These are phyloP conservation scores for Aspergillus nomiae DNA, from an alignment of 2,329 filamentous ascomycete genomes.

Conservation along the genomic window DNA sequence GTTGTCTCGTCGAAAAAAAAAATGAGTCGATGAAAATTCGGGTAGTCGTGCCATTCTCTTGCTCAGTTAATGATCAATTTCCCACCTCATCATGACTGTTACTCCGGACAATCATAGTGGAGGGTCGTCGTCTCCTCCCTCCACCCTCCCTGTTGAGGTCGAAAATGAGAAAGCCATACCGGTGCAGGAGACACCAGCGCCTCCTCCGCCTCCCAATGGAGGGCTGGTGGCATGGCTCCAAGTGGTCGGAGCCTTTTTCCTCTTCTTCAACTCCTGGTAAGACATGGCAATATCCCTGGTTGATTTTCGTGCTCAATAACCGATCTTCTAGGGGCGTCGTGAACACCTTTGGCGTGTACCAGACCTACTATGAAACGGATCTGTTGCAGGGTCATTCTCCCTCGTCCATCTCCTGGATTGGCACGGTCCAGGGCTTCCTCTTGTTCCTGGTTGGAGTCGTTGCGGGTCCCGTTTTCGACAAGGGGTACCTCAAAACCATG, in stretches of 20 bases:
- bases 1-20: too few species aligned
- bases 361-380: not conserved
- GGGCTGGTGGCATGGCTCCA: conserved; percentile 25
- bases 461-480: not conserved
- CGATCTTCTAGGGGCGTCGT: not conserved
- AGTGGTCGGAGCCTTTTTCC: conserved; percentile 23
- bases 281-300: not conserved
- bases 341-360: not conserved
- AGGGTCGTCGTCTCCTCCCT: not conserved
- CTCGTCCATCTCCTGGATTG: not conserved
- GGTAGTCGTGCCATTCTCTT: too few species aligned
- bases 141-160: not conserved
- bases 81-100: too few species aligned
- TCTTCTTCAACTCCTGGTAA: conserved; percentile 28
- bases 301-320: not conserved
- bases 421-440: not conserved
- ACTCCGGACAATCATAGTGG: not conserved
- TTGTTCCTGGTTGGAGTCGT: not conserved
- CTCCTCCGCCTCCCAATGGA: conserved; percentile 18
- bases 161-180: too few species aligned
- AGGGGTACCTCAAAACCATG: not conserved
- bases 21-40: too few species aligned
- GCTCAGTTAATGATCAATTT: too few species aligned
- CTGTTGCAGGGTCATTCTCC: not conserved
- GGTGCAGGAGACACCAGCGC: too few species aligned